These are phyloP conservation scores for Geotrichum bryndzae DNA, from an alignment of 1,139 yeast species.

Conservation along the genomic window DNA sequence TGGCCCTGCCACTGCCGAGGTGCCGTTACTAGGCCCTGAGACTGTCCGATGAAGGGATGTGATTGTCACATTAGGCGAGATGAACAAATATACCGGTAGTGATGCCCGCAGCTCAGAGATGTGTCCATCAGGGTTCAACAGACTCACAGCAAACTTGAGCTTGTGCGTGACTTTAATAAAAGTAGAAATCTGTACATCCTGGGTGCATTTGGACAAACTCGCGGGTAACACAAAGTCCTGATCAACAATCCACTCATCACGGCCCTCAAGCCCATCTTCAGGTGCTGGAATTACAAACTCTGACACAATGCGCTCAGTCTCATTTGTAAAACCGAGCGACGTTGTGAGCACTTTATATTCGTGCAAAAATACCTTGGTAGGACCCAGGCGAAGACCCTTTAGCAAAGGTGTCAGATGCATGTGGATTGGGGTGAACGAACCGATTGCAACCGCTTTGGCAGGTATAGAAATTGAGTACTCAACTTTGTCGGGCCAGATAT, in stretches of 20 bases:
- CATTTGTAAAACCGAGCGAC: conserved; percentile 39
- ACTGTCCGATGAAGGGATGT: conserved; percentile 43
- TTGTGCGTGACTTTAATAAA: conserved; percentile 66
- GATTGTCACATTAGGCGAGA: conserved; percentile 72
- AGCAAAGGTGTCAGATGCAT: conserved; percentile 70
- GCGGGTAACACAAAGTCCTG: conserved; percentile 61
- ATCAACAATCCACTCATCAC: conserved; percentile 75
- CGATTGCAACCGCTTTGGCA: conserved; percentile 83
- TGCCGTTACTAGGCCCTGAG: conserved; percentile 24
- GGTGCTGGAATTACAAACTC: conserved; percentile 44
- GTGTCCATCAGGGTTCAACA: conserved; percentile 69
- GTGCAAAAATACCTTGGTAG: conserved; percentile 55
- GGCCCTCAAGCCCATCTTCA: conserved; percentile 34
- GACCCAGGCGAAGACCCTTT: conserved; percentile 76
- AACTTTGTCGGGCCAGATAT: conserved; percentile 92
- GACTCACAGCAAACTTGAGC: conserved; percentile 56
- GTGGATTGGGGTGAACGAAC: conserved; percentile 75
- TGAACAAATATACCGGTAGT: conserved; percentile 59
- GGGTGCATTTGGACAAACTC: conserved; percentile 67
- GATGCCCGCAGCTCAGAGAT: conserved; percentile 72
- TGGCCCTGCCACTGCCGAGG: conserved; percentile 16
- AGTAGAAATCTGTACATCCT: conserved; percentile 62
- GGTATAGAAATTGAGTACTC: conserved; percentile 88
- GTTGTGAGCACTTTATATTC: conserved; percentile 67
- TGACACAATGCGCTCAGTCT: conserved; percentile 54